These are phyloP conservation scores for Rhinocladiella mackenziei DNA, from an alignment of 2,329 filamentous ascomycete species.

Conservation along the genomic window DNA sequence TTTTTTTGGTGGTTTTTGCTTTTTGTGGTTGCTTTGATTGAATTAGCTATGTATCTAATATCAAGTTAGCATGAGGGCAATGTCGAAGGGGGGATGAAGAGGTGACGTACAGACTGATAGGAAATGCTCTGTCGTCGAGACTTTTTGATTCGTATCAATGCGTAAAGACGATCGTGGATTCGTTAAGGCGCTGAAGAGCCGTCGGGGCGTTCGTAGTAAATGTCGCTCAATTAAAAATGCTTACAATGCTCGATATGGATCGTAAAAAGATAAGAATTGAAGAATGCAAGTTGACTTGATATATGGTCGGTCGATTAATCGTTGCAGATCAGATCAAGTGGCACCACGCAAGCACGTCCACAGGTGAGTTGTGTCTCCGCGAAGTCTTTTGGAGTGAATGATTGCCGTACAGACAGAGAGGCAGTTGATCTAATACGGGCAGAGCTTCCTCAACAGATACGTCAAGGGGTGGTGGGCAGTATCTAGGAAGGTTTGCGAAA, in stretches of 20 bases:
- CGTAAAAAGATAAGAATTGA: too few species aligned
- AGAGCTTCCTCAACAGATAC: slow-evolving; percentile 27
- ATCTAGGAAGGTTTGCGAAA: slow-evolving; percentile 26
- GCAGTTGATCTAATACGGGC: slow-evolving; percentile 10
- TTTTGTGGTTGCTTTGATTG: slow-evolving; percentile 4
- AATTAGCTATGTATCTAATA: too few species aligned
- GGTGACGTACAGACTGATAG: slow-evolving; percentile 10
- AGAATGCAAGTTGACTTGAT: too few species aligned
- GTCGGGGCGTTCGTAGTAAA: slow-evolving; percentile 10
- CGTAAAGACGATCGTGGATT: slow-evolving; percentile 6
- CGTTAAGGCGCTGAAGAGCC: slow-evolving; percentile 21
- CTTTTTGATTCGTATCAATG: slow-evolving; percentile 20
- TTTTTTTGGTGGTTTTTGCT: slow-evolving; percentile 1
- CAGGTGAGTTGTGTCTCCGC: too few species aligned
- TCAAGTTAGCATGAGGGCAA: too few species aligned
- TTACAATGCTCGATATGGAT: slow-evolving; percentile 8
- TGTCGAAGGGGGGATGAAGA: background rate
- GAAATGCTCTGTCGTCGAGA: slow-evolving; percentile 21
- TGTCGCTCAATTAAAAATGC: background rate
- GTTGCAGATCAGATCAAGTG: too few species aligned
- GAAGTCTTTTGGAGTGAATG: too few species aligned
- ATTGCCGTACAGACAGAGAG: slow-evolving; percentile 9
- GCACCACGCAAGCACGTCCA: too few species aligned
- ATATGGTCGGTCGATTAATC: too few species aligned
- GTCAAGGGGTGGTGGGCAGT: slow-evolving; percentile 13